phyloP scores from a whole-genome alignment of 441 rosid genomes.

The Erodium texanum region DNA sequence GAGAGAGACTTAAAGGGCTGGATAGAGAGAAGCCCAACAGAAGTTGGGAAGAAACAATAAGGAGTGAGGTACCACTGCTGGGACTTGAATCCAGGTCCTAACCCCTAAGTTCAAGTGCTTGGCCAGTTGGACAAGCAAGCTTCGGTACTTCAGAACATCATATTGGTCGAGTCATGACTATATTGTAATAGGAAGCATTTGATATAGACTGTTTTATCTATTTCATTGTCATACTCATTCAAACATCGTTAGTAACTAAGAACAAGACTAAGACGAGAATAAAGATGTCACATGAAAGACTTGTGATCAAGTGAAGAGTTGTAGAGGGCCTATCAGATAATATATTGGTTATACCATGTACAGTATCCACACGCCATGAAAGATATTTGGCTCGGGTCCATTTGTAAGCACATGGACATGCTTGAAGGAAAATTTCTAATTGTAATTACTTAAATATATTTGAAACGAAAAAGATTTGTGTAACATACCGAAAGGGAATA shows the following conservation, averaged over 20 bases:
- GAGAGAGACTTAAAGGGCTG: no score
- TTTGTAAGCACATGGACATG: neutral
- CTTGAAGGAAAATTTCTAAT: neutral
- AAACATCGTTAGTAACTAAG: neutral
- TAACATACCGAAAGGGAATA: constrained; percentile 42
- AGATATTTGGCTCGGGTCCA: neutral
- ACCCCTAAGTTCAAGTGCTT: no score
- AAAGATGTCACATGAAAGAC: neutral
- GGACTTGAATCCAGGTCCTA: no score
- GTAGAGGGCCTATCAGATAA: neutral
- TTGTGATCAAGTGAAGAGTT: neutral
- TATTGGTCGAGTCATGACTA: neutral
- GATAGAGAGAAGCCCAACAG: no score
- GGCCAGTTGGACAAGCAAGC: no score
- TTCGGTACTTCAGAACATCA: no score
- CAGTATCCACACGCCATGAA: neutral
- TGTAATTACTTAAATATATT: neutral
- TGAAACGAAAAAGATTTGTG: neutral
- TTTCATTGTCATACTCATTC: neutral
- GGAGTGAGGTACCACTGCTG: no score
- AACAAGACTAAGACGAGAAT: neutral
- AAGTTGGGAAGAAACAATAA: no score
- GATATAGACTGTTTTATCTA: neutral
- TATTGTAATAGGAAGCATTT: neutral
- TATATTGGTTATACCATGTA: neutral